Evolutionary conservation across 2,329 filamentous ascomycete genomes (phyloP).

Genomic region (Fusarium subglutinans): DNA sequence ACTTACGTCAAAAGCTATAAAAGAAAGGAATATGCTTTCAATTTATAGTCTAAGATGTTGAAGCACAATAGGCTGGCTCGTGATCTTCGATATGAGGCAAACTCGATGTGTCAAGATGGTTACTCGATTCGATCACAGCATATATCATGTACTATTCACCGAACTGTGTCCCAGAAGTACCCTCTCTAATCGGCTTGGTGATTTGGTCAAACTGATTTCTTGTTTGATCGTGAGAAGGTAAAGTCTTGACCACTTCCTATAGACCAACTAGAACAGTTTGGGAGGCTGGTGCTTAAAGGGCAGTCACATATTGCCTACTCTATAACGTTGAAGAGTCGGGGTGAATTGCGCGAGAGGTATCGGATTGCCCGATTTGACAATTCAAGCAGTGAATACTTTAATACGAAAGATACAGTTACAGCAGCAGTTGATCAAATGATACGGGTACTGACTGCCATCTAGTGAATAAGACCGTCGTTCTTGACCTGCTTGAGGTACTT

Average conservation of each 20-base stretch:
- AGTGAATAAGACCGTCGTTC: background rate
- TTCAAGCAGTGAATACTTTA: accelerated
- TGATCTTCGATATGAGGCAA: background rate
- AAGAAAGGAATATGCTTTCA: accelerated
- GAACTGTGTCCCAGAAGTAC: accelerated
- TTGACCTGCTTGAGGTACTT: background rate
- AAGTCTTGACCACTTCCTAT: too few relatives aligned
- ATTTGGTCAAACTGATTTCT: accelerated
- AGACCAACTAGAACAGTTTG: background rate
- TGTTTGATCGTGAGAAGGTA: background rate
- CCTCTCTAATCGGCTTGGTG: background rate
- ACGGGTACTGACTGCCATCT: accelerated
- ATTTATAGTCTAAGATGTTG: background rate
- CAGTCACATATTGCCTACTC: too few relatives aligned
- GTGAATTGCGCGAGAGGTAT: background rate
- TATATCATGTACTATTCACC: background rate
- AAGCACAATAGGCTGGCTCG: accelerated
- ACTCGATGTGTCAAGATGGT: accelerated
- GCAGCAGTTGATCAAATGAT: accelerated
- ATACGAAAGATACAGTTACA: background rate
- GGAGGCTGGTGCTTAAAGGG: accelerated
- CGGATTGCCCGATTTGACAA: accelerated
- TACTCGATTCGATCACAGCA: background rate
- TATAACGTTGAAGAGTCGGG: background rate
- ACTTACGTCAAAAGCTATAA: accelerated